phyloP scores from a whole-genome alignment of 1,284 basidiomycete species.

The Papiliotrema nemorosa region DNA sequence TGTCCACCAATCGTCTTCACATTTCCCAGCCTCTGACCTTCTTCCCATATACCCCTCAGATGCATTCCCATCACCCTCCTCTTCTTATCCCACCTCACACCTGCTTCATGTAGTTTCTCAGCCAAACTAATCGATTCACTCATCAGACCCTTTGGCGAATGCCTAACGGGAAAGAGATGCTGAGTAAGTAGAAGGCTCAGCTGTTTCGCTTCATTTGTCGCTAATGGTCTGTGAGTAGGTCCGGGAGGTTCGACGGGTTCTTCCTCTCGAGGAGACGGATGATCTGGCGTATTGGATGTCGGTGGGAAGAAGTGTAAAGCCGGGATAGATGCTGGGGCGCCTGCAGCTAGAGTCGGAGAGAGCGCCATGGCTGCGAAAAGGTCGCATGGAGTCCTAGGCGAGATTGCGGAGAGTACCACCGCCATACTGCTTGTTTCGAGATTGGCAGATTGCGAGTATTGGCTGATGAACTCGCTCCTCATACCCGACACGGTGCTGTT shows the following conservation, averaged over 20 bases:
- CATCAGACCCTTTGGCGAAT: slow-evolving; percentile 21
- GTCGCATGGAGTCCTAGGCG: slow-evolving; percentile 13
- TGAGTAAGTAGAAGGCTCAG: slow-evolving; percentile 18
- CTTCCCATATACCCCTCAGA: slow-evolving; percentile 32
- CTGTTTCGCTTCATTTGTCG: slow-evolving; percentile 22
- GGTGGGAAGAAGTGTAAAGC: slow-evolving; percentile 10
- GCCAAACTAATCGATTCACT: slow-evolving; percentile 22
- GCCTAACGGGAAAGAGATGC: slow-evolving; percentile 17
- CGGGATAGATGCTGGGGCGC: slow-evolving; percentile 4
- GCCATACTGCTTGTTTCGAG: not conserved
- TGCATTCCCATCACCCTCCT: slow-evolving; percentile 33
- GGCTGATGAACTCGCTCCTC: too few relatives aligned
- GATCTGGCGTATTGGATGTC: slow-evolving; percentile 1
- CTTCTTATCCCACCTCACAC: slow-evolving; percentile 28
- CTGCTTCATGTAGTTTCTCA: slow-evolving; percentile 21
- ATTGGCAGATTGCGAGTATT: not conserved
- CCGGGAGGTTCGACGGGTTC: not conserved
- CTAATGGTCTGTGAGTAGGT: slow-evolving; percentile 10
- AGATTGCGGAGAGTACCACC: not conserved
- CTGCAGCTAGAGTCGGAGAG: slow-evolving; percentile 6
- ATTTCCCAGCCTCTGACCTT: slow-evolving; percentile 10
- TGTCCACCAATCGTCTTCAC: slow-evolving; percentile 1
- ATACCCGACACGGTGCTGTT: too few relatives aligned
- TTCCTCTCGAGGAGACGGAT: not conserved
- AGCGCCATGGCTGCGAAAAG: slow-evolving; percentile 18